A percentile compares a stretch with the other conserved stretches of the same genome.
These are phyloP conservation scores for Candida xyloterini DNA, from an alignment of 805 yeast species.

Conservation along the genomic window DNA sequence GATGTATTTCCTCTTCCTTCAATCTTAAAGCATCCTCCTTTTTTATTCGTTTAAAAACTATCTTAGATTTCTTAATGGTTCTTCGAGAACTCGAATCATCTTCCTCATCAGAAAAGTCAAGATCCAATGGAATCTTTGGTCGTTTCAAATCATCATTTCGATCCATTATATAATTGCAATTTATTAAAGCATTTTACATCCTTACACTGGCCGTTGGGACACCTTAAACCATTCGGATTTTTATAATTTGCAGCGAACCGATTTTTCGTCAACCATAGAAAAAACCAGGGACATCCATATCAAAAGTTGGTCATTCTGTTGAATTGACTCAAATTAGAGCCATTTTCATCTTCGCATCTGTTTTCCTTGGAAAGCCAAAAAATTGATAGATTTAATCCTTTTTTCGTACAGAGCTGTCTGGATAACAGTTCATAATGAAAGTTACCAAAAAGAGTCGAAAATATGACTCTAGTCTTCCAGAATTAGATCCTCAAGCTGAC, in stretches of 20 bases:
- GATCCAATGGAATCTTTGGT: slow-evolving; percentile 1
- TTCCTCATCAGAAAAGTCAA: slow-evolving; percentile 10
- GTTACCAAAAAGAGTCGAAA: slow-evolving; percentile 4
- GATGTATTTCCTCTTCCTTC: slow-evolving; percentile 13
- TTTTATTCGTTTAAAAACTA: slow-evolving; percentile 18
- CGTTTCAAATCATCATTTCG: neutral
- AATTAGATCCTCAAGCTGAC: neutral
- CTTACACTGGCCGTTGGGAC: slow-evolving; percentile 10
- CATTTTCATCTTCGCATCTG: neutral
- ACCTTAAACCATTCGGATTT: slow-evolving; percentile 3
- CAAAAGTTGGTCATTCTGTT: too few species aligned
- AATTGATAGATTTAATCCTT: neutral
- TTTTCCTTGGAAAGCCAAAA: neutral
- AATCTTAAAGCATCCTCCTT: slow-evolving; percentile 21
- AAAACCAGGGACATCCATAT: neutral
- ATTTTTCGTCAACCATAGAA: slow-evolving; percentile 4
- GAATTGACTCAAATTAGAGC: neutral
- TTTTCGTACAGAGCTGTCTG: neutral
- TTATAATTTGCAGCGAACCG: slow-evolving; percentile 4
- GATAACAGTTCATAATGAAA: slow-evolving; percentile 2
- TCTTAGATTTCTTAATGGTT: neutral
- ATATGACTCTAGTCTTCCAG: slow-evolving; percentile 1
- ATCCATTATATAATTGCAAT: neutral
- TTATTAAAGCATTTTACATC: neutral
- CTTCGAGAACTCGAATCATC: neutral